Evolutionary conservation across 2,329 filamentous ascomycete genomes (phyloP), one percentile per base, ranked within the genome.

Genomic region (Colletotrichum neosansevieriae): DNA sequence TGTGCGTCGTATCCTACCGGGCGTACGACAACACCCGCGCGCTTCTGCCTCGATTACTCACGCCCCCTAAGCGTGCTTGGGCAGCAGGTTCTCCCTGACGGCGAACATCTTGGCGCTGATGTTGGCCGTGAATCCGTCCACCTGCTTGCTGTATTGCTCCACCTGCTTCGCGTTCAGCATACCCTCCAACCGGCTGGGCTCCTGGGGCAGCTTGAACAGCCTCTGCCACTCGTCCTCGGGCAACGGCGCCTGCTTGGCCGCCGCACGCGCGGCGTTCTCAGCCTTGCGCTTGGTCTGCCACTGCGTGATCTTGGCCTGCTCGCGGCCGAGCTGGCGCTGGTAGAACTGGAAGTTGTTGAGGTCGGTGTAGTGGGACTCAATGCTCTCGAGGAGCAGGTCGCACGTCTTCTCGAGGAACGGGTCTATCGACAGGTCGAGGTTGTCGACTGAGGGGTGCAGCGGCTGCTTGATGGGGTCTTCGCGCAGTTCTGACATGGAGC

Each of bases 281-380:
- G 93, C 91, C 86, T 97, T 97, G 78, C 96, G 92, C 90, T 99
- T 98, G 70, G 91, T 84, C 84, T 98, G 95, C 96, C 96, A 99
- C 73, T 94, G 92, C 63, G 93, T 91, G 75, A 99, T 98, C 89
- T 98, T 99, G 76, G 92, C 84, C 84, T 99, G 96, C 85, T 99
- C 96, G 75, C 96, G 93, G 61, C 91, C 92, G 66, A 98, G 87
- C 77, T 97, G 94, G 76, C 96, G 90, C 84, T 98, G 94, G 86
- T 98, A 98, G 88, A 88, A 89, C 82, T 98, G 94, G 85, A 97
- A 96, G 88, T 99, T 99, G 89, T 98, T 98, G 79, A 97, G 92
- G 83, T 99, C 96, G 69, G 94, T 97, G 84, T 98, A 96, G 86
- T 99, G 96, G 63, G 92, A 92, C 86, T 99, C 96, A 79, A 99